Evolutionary conservation across 352 stramenopile species (phyloP), one percentile per base, ranked within the genome.

Genomic region (Pythium utonaiense): DNA sequence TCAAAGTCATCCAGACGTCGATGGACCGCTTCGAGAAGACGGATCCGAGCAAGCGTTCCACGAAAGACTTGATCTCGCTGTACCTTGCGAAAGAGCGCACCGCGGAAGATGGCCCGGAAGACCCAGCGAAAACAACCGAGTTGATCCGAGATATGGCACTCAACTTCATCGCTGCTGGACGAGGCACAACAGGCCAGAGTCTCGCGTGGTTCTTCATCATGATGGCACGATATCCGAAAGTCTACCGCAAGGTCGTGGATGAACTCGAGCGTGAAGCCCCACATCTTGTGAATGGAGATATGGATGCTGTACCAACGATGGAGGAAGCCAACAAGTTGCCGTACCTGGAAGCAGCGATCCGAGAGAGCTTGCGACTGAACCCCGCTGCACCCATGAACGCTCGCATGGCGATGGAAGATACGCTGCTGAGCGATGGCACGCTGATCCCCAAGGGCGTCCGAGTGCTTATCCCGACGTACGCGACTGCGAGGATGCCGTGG

Each of bases 181-280:
- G 81, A 0, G 86, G 91, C 56, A 92, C 88, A 9, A 96, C 86
- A 0, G 75, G 85, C 1, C 71, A 85, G 50, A 85, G 69, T 9
- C 70, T 96, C 45, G 63, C 70, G 5, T 96, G 88, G 86, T 78
- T 89, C 34, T 50, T 95, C 24, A 75, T 92, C 38, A 80, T 91
- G 67, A 66, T 96, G 49, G 83, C 77, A 30, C 71, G 73, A 5
- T 70, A 96, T 55, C 83, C 79, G 2, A 28, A 76, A 0, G 70
- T 77, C 1, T 42, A 69, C 28, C 21, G 54, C 1, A 70, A 74
- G 25, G 60, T 80, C 12, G 17, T 59, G 34, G 14, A 60, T 7
- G 74, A 82, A 49, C 52, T 80, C 2, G 6, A 69, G 34, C 30
- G 14, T 22, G 57, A 71, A 33, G 44, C 75, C 17, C 68, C 70